Evolutionary conservation across 345 rosid species (phyloP), one percentile per base, ranked within the genome.

Genomic region (Eucalyptus pauciflora): DNA sequence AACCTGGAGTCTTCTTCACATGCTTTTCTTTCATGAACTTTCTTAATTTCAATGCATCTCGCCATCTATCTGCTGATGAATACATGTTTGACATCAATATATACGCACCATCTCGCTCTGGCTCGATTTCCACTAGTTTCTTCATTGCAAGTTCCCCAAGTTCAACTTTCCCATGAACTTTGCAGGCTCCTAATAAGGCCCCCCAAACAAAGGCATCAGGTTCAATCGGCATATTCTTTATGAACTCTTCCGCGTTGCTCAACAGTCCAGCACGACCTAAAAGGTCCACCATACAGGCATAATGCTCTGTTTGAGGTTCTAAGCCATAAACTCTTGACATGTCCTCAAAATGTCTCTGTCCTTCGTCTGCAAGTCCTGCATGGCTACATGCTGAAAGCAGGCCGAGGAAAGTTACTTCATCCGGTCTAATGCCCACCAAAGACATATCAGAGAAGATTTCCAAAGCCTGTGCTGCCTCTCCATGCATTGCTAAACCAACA

Each of bases 201-300:
- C 94, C 95, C 95, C 93, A 94, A 86, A 93, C 93, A 89, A 92
- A 88, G 89, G 94, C 92, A 90, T 93, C 95, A 6, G 95, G 95
- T 79, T 87, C 85, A 11, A 91, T 89, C 33, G 95, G 95, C 95
- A 94, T 95, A 31, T 89, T 89, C 54, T 89, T 88, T 88, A 94
- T 89, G 80, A 93, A 89, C 87, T 91, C 93, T 69, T 89, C 90
- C 14, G 95, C 94, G 50, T 93, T 92, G 18, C 85, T 49, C 10
- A 94, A 86, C 46, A 91, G 86, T 60, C 96, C 95, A 86, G 95
- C 94, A 50, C 95, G 95, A 48, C 95, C 95, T 52, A 93, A 88
- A 17, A 95, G 96, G 87, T 95, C 96, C 49, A 94, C 96, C 93
- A 93, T 91, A 88, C 95, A 95, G 43, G 93, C 93, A 41, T 92